A percentile compares a stretch with the other conserved stretches of the same genome.
Conservation (phyloP, 2,329 filamentous ascomycete genomes). For the Corynespora cassiicola region DNA sequence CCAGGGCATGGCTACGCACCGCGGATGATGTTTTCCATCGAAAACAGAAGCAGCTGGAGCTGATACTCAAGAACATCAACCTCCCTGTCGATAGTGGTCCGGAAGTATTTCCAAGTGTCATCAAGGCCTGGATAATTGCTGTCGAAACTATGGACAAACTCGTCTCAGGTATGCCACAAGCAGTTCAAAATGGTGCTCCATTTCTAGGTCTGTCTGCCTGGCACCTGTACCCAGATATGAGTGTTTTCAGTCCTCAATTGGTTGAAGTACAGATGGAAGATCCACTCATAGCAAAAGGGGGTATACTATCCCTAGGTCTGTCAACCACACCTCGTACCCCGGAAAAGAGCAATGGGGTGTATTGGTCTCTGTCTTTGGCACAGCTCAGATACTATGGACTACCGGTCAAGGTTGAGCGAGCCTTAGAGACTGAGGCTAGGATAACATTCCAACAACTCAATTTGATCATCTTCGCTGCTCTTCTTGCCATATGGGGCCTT, state of each 20-base stretch:
- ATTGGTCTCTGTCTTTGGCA: conserved; percentile 7
- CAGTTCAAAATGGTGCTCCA: conserved; percentile 7
- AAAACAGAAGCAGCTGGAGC: conserved; percentile 15
- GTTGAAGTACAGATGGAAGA: neutral
- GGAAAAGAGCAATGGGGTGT: conserved; percentile 1
- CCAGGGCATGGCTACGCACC: conserved; percentile 16
- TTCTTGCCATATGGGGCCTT: conserved; percentile 2
- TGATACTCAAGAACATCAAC: conserved; percentile 18
- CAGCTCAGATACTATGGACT: conserved; percentile 3
- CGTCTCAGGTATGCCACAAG: conserved; percentile 11
- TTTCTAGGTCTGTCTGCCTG: conserved; percentile 18
- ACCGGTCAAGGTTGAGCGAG: neutral
- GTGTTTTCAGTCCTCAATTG: conserved; percentile 3
- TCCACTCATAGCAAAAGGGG: neutral
- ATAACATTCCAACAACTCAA: no score
- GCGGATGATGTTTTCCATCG: conserved; percentile 12
- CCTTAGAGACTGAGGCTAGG: conserved; percentile 3
- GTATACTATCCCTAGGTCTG: conserved; percentile 2
- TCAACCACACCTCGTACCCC: neutral
- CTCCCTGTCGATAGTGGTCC: conserved; percentile 3
- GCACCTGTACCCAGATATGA: conserved; percentile 23
- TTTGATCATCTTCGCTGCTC: no score
- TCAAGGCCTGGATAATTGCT: conserved; percentile 11
- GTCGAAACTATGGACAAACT: conserved; percentile 13
- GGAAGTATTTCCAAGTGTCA: conserved; percentile 5